Base-by-base conservation (phyloP, 2,329 filamentous ascomycete genomes). In the Fusarium temperatum region DNA sequence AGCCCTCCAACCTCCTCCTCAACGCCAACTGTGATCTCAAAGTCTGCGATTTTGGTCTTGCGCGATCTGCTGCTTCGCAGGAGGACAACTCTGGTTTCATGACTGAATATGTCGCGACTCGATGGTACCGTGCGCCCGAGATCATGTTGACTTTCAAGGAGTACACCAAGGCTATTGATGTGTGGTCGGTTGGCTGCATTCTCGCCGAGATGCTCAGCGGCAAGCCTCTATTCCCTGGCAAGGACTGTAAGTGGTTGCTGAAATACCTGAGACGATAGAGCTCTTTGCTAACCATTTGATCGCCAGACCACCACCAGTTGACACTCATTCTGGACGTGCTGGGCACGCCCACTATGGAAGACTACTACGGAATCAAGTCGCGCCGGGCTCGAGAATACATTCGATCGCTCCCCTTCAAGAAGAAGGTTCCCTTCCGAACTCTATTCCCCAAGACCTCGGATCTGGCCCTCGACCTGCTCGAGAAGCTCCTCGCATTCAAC, bases 141-240 rank as follows among this genome's bases (percentile, higher is more conserved):
- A 99, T 99, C 83, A 99, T 99, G 96, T 92, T 99, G 86, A 99
- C 96, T 18, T 99, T 98, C 88, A 98, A 99, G 87, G 96, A 99
- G 85, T 99, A 99, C 86, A 99, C 96, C 79, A 99, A 98, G 85
- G 96, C 96, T 48, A 99, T 99, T 81, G 96, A 99, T 81, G 95
- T 99, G 17, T 99, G 96, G 96, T 98, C 95, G 79, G 96, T 99
- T 58, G 96, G 96, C 65, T 99, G 96, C 81, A 99, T 99, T 78
- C 86, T 99, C 78, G 96, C 96, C 8, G 96, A 99, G 87, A 99
- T 99, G 96, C 87, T 99, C 72, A 98, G 95, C 83, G 96, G 96
- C 77, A 99, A 99, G 88, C 96, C 96, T 24, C 85, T 99, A 51
- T 99, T 99, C 87, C 96, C 96, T 4, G 96, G 96, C 81, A 99